These are phyloP conservation scores for Fraxinus pennsylvanica DNA, from an alignment of 257 asterid species.

Conservation along the genomic window DNA sequence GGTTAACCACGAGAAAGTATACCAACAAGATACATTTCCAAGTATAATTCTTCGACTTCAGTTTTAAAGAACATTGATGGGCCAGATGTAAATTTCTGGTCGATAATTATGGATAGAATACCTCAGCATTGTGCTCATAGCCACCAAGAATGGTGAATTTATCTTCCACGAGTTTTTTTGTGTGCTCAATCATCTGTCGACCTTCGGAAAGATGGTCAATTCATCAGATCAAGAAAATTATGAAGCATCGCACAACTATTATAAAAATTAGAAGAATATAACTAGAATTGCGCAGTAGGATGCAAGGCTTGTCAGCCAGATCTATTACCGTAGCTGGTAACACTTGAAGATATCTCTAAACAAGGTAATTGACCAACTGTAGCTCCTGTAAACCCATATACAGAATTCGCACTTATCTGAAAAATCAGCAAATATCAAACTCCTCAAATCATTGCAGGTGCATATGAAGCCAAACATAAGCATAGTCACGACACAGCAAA, in stretches of 20 bases:
- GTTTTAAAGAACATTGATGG: constrained; percentile 18
- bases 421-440: constrained; percentile 31
- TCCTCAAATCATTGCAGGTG: constrained; percentile 19
- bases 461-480: constrained; percentile 14
- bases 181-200: constrained; percentile 98
- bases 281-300: constrained; percentile 13
- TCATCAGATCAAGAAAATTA: constrained; percentile 31
- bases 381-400: constrained; percentile 97
- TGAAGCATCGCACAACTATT: constrained; percentile 10
- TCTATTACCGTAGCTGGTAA: constrained; percentile 90
- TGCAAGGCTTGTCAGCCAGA: constrained; percentile 1
- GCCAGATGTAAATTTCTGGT: background rate
- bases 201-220: constrained; percentile 47
- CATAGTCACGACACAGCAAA: constrained; percentile 9
- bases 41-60: background rate
- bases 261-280: constrained; percentile 15
- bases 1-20: constrained; percentile 8
- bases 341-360: constrained; percentile 96
- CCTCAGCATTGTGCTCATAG: constrained; percentile 93
- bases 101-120: constrained; percentile 26
- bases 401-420: constrained; percentile 98
- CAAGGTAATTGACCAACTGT: constrained; percentile 96
- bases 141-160: constrained; percentile 78
- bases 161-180: constrained; percentile 93
- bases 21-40: constrained; percentile 6